Conservation (phyloP, 1,139 yeast genomes). For the Kodamaea fungicola region DNA sequence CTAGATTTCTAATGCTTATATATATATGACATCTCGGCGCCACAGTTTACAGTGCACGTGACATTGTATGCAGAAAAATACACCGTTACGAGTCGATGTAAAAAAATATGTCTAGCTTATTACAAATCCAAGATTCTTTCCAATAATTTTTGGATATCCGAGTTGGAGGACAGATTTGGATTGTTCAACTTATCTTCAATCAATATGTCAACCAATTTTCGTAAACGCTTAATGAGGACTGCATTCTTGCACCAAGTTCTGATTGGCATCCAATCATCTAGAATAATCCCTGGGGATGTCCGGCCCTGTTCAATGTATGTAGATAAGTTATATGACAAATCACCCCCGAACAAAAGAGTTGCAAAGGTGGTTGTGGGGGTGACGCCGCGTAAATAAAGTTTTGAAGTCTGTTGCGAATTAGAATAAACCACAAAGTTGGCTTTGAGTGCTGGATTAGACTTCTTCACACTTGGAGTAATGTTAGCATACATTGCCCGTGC, state of each 20-base stretch:
- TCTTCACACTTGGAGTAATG: conserved; percentile 33
- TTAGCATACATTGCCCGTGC: conserved; percentile 23
- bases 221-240: conserved; percentile 69
- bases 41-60: background rate
- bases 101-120: background rate
- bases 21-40: background rate
- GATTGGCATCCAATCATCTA: conserved; percentile 66
- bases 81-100: too few species aligned
- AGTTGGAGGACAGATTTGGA: conserved; percentile 15
- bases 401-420: conserved; percentile 60
- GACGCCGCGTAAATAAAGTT: conserved; percentile 65
- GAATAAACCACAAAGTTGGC: conserved; percentile 56
- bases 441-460: conserved; percentile 26
- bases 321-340: conserved; percentile 63
- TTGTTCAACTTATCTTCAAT: conserved; percentile 50
- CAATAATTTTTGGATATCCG: conserved; percentile 10
- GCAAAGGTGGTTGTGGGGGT: conserved; percentile 78
- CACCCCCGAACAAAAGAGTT: conserved; percentile 75
- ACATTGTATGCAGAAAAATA: too few species aligned
- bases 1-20: too few species aligned
- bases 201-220: conserved; percentile 62
- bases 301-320: conserved; percentile 34
- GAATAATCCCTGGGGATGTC: conserved; percentile 33
- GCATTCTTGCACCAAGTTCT: conserved; percentile 93
- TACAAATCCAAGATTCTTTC: conserved; percentile 9